Percentiles rank a stretch among this genome's conserved stretches.
These are phyloP conservation scores for Oryza glaberrima DNA, from an alignment of 176 grass and related monocot genomes.

Conservation along the genomic window DNA sequence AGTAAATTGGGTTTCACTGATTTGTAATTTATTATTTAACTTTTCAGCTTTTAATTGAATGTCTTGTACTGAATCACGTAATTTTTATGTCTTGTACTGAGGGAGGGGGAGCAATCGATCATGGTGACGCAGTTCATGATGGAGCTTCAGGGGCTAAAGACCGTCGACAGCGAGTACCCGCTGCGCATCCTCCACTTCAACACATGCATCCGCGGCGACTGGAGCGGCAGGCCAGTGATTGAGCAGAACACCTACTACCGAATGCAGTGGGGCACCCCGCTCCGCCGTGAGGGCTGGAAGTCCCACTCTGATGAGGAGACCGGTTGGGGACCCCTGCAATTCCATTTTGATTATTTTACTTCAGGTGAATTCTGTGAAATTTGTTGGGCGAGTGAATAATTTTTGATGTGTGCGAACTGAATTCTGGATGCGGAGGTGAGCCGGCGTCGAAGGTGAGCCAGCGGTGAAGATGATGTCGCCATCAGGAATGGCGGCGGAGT, in stretches of 20 bases:
- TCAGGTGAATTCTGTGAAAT: conserved; percentile 33
- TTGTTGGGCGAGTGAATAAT: conserved; percentile 3
- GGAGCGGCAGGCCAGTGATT: conserved; percentile 87
- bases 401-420: conserved; percentile 76
- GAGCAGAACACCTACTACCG: conserved; percentile 99
- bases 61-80: too few relatives aligned
- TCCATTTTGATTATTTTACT: conserved; percentile 9
- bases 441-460: too few relatives aligned
- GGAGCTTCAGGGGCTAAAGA: conserved; percentile 87
- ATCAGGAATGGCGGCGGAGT: too few relatives aligned
- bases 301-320: conserved; percentile 83
- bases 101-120: too few relatives aligned
- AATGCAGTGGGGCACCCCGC: conserved; percentile 89
- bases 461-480: too few relatives aligned
- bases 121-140: conserved; percentile 65
- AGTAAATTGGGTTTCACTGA: too few relatives aligned
- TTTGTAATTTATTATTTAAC: too few relatives aligned
- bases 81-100: too few relatives aligned
- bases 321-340: conserved; percentile 46
- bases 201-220: conserved; percentile 85
- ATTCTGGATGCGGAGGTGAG: conserved; percentile 40
- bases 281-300: conserved; percentile 85
- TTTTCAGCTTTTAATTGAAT: too few relatives aligned
- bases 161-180: conserved; percentile 90
- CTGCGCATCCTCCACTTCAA: conserved; percentile 95